A percentile compares a stretch with the other conserved stretches of the same genome.
phyloP scores from a whole-genome alignment of 257 asterid genomes.

The Nyctanthes arbortristis region DNA sequence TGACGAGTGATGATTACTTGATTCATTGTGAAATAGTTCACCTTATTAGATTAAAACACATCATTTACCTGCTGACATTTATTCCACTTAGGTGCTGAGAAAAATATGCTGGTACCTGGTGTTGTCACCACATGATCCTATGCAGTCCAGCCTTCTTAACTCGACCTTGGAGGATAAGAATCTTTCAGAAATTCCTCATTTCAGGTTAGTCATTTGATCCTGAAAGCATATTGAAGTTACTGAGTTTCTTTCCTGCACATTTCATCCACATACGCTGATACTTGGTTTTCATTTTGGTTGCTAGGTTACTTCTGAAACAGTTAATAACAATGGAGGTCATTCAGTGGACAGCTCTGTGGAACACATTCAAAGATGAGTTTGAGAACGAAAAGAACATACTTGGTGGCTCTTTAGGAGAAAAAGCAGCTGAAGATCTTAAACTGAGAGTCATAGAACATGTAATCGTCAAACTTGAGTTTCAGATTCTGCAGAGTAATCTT shows the following conservation, averaged over 20 bases:
- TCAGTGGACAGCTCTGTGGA: slow-evolving; percentile 82
- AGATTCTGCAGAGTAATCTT: background rate
- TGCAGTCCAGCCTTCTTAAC: slow-evolving; percentile 96
- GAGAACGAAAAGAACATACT: slow-evolving; percentile 81
- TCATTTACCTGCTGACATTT: too few relatives aligned
- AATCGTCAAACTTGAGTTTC: slow-evolving; percentile 22
- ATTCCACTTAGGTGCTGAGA: slow-evolving; percentile 91
- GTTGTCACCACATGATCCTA: slow-evolving; percentile 86
- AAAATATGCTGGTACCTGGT: slow-evolving; percentile 97
- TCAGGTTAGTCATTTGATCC: slow-evolving; percentile 48
- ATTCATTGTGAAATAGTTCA: too few relatives aligned
- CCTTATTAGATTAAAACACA: too few relatives aligned
- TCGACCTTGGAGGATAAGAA: slow-evolving; percentile 93
- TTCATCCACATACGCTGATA: slow-evolving; percentile 18
- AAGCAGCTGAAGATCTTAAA: slow-evolving; percentile 86
- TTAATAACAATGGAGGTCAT: slow-evolving; percentile 92
- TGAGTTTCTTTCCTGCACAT: background rate
- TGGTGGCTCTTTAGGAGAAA: slow-evolving; percentile 84
- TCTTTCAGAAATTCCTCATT: slow-evolving; percentile 87
- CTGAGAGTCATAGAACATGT: slow-evolving; percentile 93
- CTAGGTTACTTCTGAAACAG: slow-evolving; percentile 77
- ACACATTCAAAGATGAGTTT: slow-evolving; percentile 79
- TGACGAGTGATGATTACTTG: too few relatives aligned
- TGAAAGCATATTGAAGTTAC: background rate
- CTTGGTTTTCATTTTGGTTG: background rate